Percentiles rank a stretch among this genome's conserved stretches.
phyloP scores from a whole-genome alignment of 202 grass and related monocot species.

The Panicum hallii region DNA sequence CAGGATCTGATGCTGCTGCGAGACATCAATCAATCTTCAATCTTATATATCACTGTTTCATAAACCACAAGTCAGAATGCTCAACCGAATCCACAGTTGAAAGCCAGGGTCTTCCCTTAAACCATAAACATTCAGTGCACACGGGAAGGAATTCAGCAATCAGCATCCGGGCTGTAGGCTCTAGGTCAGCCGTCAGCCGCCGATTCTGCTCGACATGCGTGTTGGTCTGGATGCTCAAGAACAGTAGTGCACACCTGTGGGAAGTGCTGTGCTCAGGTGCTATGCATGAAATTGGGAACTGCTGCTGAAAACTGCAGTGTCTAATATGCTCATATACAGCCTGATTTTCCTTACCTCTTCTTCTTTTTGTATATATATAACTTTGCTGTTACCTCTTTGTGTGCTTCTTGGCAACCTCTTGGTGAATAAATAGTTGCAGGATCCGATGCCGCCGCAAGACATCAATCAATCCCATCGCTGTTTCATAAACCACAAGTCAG shows the following conservation, averaged over 20 bases:
- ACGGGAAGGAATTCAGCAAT: background rate
- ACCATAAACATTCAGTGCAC: background rate
- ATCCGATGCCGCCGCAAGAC: background rate
- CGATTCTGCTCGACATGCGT: background rate
- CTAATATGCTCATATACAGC: background rate
- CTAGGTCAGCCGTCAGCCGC: background rate
- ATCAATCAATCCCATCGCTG: background rate
- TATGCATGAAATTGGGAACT: background rate
- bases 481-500: background rate
- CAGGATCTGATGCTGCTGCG: too few relatives aligned
- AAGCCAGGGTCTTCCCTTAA: background rate
- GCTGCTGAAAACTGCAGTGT: background rate
- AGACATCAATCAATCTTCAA: too few relatives aligned
- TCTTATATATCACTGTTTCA: too few relatives aligned
- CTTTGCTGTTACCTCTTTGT: background rate
- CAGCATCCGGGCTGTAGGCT: background rate
- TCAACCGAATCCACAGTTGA: too few relatives aligned
- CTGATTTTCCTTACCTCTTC: background rate
- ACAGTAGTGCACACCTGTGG: background rate
- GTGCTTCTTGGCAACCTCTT: background rate
- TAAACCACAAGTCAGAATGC: too few relatives aligned
- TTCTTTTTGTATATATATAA: background rate
- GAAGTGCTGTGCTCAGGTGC: conserved; percentile 9
- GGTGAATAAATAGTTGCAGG: background rate
- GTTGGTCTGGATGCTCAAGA: background rate